These are phyloP conservation scores for Golubevia sp. DNA, from an alignment of 1,284 basidiomycete species.

Conservation along the genomic window DNA sequence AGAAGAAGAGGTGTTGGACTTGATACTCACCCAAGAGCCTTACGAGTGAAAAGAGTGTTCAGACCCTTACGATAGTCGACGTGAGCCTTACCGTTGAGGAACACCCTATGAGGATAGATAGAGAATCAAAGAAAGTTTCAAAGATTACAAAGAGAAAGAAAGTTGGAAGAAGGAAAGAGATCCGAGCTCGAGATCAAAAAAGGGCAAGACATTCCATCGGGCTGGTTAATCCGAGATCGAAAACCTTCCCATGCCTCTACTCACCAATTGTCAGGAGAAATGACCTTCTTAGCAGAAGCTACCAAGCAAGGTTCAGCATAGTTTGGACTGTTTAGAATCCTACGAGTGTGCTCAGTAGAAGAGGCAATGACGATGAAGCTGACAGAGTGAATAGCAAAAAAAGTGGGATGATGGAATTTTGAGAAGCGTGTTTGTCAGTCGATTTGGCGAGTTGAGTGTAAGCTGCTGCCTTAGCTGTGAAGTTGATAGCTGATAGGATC, in stretches of 20 bases:
- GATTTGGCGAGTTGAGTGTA: too few relatives aligned
- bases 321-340: conserved; percentile 58
- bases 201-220: background rate
- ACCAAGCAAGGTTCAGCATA: conserved; percentile 78
- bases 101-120: conserved; percentile 72
- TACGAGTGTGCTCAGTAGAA: conserved; percentile 54
- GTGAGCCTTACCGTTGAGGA: conserved; percentile 90
- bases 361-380: conserved; percentile 60
- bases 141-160: conserved; percentile 9
- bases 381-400: background rate
- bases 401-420: too few relatives aligned
- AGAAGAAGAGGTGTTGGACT: too few relatives aligned
- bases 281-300: conserved; percentile 85
- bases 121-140: too few relatives aligned
- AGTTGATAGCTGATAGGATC: too few relatives aligned
- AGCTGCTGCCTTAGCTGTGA: too few relatives aligned
- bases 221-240: background rate
- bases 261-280: conserved; percentile 86
- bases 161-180: background rate
- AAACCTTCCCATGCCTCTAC: conserved; percentile 3
- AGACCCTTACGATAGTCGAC: conserved; percentile 91
- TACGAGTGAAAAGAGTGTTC: conserved; percentile 90
- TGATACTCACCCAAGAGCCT: conserved; percentile 76
- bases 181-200: background rate
- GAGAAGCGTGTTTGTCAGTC: background rate